These are phyloP conservation scores for Cyanidiococcus yangmingshanensis DNA, from an alignment of 23 red algal genomes.

Conservation along the genomic window DNA sequence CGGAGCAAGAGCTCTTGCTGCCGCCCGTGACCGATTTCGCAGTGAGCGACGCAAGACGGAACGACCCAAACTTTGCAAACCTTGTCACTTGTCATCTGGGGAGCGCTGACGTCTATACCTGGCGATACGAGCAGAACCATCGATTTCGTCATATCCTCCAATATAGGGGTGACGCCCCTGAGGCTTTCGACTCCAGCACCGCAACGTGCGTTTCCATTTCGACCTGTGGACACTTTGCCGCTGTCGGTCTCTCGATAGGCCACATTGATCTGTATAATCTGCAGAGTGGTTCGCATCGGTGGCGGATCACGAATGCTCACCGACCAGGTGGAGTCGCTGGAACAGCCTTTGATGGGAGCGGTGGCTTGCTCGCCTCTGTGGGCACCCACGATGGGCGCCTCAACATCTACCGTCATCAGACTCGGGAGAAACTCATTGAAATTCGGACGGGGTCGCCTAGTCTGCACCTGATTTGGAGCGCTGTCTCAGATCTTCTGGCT, in stretches of 20 bases:
- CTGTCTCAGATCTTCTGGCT: slow-evolving; percentile 61
- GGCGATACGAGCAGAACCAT: slow-evolving; percentile 51
- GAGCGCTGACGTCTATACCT: slow-evolving; percentile 46
- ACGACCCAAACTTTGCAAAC: slow-evolving; percentile 76
- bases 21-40: slow-evolving; percentile 52
- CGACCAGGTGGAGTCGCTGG: not conserved
- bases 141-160: slow-evolving; percentile 38
- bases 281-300: slow-evolving; percentile 63
- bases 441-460: slow-evolving; percentile 15
- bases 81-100: slow-evolving; percentile 65
- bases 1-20: not conserved
- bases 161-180: slow-evolving; percentile 1
- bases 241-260: slow-evolving; percentile 50
- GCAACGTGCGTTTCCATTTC: slow-evolving; percentile 56
- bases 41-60: slow-evolving; percentile 21
- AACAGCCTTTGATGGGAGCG: not conserved
- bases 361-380: not conserved
- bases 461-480: slow-evolving; percentile 43
- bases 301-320: not conserved
- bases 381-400: slow-evolving; percentile 32
- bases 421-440: slow-evolving; percentile 16
- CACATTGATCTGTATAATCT: slow-evolving; percentile 62
- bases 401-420: slow-evolving; percentile 52
- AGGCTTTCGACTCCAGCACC: not conserved
- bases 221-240: slow-evolving; percentile 66